These are phyloP conservation scores for Elaphomyces granulatus DNA, from an alignment of 495 filamentous ascomycete species.

Conservation along the genomic window DNA sequence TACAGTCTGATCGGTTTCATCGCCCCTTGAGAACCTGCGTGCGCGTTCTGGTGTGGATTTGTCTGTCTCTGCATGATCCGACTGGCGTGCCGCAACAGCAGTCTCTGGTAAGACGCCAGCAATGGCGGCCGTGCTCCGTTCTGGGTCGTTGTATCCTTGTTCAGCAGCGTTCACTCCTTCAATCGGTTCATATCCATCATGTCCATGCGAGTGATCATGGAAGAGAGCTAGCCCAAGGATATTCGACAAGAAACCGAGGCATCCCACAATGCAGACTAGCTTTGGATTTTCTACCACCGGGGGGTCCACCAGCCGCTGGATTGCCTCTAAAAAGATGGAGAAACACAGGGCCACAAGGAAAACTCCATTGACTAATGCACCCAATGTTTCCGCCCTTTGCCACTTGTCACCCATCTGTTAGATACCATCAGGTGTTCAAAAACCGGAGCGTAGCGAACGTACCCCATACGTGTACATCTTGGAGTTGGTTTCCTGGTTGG, in stretches of 20 bases:
- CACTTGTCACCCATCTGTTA: slow-evolving; percentile 41
- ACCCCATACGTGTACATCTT: slow-evolving; percentile 91
- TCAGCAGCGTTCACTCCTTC: slow-evolving; percentile 29
- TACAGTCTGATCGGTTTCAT: slow-evolving; percentile 17
- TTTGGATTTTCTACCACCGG: slow-evolving; percentile 70
- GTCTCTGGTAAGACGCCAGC: slow-evolving; percentile 32
- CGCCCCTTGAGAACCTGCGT: slow-evolving; percentile 20
- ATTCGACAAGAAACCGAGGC: slow-evolving; percentile 73
- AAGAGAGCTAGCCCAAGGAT: slow-evolving; percentile 78
- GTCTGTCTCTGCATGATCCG: slow-evolving; percentile 22
- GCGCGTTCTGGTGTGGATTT: slow-evolving; percentile 25
- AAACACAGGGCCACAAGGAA: slow-evolving; percentile 92
- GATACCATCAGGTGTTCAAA: slow-evolving; percentile 3
- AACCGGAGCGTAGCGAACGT: slow-evolving; percentile 21
- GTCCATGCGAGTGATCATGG: slow-evolving; percentile 86
- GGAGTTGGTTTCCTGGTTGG: slow-evolving; percentile 58
- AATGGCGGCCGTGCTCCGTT: slow-evolving; percentile 24
- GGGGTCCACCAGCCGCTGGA: slow-evolving; percentile 78
- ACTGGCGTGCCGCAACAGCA: slow-evolving; percentile 7
- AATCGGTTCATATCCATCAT: slow-evolving; percentile 39
- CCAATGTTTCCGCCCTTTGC: slow-evolving; percentile 96
- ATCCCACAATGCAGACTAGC: slow-evolving; percentile 79
- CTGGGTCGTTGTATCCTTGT: slow-evolving; percentile 31
- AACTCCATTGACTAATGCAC: slow-evolving; percentile 89
- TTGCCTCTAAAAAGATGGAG: slow-evolving; percentile 87